Conservation (phyloP, 1,284 basidiomycete species). For the Fomitopsis betulina region DNA sequence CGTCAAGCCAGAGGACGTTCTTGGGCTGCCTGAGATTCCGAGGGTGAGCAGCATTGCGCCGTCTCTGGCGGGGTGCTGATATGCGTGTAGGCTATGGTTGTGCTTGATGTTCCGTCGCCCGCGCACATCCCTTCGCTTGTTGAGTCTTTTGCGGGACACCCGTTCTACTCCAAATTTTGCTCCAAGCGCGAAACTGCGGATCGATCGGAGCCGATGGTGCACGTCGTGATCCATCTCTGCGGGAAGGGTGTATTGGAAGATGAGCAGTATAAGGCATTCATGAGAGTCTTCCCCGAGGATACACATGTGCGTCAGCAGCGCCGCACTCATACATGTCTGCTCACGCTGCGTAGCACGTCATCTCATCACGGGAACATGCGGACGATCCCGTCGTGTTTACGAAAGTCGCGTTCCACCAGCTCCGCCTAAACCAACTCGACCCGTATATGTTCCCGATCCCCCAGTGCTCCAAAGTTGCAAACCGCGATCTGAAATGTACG, state of each 20-base stretch:
- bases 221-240: constrained; percentile 62
- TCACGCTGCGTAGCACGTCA: constrained; percentile 48
- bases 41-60: constrained; percentile 31
- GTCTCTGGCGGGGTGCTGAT: background rate
- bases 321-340: constrained; percentile 10
- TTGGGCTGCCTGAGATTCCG: constrained; percentile 48
- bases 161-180: constrained; percentile 45
- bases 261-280: constrained; percentile 66
- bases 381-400: constrained; percentile 74
- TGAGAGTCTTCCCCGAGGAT: constrained; percentile 37
- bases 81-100: constrained; percentile 43
- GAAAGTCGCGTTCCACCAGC: constrained; percentile 67
- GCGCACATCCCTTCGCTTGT: constrained; percentile 59
- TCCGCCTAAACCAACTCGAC: constrained; percentile 74
- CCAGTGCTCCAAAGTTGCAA: constrained; percentile 41
- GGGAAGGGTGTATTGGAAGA: constrained; percentile 69
- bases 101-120: constrained; percentile 59
- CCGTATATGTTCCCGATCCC: constrained; percentile 71
- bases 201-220: constrained; percentile 43
- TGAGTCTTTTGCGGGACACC: constrained; percentile 45
- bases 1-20: constrained; percentile 54
- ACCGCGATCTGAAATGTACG: constrained; percentile 37
- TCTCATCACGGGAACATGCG: constrained; percentile 56
- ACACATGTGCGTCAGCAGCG: constrained; percentile 20
- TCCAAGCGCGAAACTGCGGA: constrained; percentile 35